A percentile compares a stretch with the other conserved stretches of the same genome.
phyloP scores from a whole-genome alignment of 106 monocot genomes.

The Allium fistulosum region DNA sequence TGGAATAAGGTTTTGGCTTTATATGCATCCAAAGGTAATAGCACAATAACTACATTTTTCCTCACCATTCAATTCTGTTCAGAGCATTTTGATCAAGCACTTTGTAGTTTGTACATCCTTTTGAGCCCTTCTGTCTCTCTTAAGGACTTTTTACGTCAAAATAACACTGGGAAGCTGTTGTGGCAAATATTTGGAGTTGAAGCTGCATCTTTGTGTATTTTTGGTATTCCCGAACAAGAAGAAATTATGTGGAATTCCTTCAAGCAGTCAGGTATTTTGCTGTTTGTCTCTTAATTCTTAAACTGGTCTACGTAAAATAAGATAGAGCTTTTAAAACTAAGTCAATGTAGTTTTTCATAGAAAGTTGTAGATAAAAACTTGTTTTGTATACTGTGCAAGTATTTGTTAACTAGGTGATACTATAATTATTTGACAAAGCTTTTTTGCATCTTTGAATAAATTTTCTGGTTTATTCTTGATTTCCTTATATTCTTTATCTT shows the following conservation, averaged over 20 bases:
- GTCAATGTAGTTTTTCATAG: no score
- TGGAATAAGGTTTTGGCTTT: constrained; percentile 80
- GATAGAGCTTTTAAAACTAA: no score
- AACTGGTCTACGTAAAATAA: no score
- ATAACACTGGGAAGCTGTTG: constrained; percentile 92
- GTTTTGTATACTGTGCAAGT: no score
- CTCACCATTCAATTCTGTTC: no score
- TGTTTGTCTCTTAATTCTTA: neutral
- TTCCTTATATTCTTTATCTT: no score
- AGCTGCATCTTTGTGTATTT: constrained; percentile 73
- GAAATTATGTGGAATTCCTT: constrained; percentile 89
- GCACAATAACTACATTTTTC: neutral
- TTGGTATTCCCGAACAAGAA: constrained; percentile 3
- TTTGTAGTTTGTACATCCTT: neutral
- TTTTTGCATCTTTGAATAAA: no score
- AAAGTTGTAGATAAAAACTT: no score
- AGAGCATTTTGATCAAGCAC: no score
- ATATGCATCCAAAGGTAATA: constrained; percentile 97
- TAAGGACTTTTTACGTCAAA: constrained; percentile 95
- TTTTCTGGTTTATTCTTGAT: no score
- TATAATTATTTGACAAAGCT: no score
- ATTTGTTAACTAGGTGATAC: no score
- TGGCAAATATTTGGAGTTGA: constrained; percentile 93
- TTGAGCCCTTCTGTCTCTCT: constrained; percentile 3
- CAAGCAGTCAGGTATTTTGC: constrained; percentile 43